Conservation (phyloP, 73 alveolate species). For the Tetrahymena elliotti region DNA sequence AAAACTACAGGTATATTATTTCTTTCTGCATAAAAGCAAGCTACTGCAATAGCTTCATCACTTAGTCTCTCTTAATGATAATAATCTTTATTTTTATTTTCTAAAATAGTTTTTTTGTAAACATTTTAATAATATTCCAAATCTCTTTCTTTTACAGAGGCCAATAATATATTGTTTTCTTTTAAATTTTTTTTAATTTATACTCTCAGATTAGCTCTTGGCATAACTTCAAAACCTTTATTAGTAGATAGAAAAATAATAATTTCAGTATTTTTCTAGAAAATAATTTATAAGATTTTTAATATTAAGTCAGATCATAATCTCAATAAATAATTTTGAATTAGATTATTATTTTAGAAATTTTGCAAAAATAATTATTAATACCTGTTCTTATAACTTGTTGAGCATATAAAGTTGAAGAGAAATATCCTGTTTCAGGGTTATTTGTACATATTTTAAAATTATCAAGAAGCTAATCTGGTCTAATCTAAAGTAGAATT, state of each 20-base stretch:
- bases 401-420: neutral
- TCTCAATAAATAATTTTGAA: too few species aligned
- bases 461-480: conserved; percentile 17
- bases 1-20: conserved; percentile 13
- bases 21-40: conserved; percentile 20
- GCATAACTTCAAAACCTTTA: neutral
- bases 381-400: conserved; percentile 22
- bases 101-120: neutral
- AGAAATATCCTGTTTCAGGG: neutral
- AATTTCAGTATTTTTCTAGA: neutral
- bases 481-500: conserved; percentile 28
- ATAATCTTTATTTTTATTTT: conserved; percentile 9
- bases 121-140: neutral
- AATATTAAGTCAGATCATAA: neutral
- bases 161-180: neutral
- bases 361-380: too few species aligned
- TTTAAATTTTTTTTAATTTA: neutral
- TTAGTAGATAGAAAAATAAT: neutral
- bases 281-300: neutral
- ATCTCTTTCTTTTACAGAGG: neutral
- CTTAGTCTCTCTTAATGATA: conserved; percentile 5
- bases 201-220: neutral
- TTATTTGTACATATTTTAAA: conserved; percentile 2
- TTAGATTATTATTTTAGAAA: too few species aligned
- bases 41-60: conserved; percentile 15